These are phyloP conservation scores for Ascochyta clinopodiicola DNA, from an alignment of 2,329 filamentous ascomycete species.

Conservation along the genomic window DNA sequence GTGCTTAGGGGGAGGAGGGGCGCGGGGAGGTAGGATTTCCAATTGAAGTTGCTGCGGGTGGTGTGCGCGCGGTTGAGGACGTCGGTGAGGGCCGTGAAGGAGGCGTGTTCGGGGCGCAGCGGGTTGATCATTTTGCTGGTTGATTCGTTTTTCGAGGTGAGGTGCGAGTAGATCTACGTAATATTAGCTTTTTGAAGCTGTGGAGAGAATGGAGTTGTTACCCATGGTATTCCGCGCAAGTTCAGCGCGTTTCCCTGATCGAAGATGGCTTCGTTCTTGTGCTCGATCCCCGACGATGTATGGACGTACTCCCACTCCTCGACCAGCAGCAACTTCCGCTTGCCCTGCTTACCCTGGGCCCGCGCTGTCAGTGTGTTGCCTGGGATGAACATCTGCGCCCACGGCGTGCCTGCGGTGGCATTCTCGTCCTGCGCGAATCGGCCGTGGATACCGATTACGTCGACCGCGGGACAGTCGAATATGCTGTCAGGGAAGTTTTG, in stretches of 20 bases:
- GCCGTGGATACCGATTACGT: slow-evolving; percentile 46
- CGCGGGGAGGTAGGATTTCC: slow-evolving; percentile 34
- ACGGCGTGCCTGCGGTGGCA: slow-evolving; percentile 40
- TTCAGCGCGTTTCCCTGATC: slow-evolving; percentile 47
- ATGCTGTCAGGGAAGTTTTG: slow-evolving; percentile 44
- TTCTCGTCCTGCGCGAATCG: slow-evolving; percentile 34
- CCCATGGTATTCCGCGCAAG: slow-evolving; percentile 46
- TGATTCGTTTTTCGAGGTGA: slow-evolving; percentile 35
- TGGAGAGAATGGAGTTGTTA: slow-evolving; percentile 10
- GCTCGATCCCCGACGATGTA: slow-evolving; percentile 31
- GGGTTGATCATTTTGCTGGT: slow-evolving; percentile 31
- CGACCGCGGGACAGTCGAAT: slow-evolving; percentile 41
- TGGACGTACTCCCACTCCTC: slow-evolving; percentile 44
- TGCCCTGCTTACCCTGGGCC: slow-evolving; percentile 30
- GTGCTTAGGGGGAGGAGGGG: slow-evolving; percentile 21
- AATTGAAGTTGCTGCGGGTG: slow-evolving; percentile 41
- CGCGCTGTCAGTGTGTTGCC: slow-evolving; percentile 43
- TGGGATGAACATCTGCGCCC: slow-evolving; percentile 45
- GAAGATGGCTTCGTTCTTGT: slow-evolving; percentile 43
- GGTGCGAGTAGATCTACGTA: slow-evolving; percentile 39
- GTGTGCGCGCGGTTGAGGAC: slow-evolving; percentile 31
- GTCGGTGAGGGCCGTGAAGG: slow-evolving; percentile 33
- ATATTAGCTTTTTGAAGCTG: neutral
- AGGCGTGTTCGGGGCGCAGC: slow-evolving; percentile 25
- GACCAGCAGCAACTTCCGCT: slow-evolving; percentile 42